Percentiles rank a stretch among this genome's conserved stretches.
These are phyloP conservation scores for Colletotrichum neosansevieriae DNA, from an alignment of 2,329 filamentous ascomycete genomes.

Conservation along the genomic window DNA sequence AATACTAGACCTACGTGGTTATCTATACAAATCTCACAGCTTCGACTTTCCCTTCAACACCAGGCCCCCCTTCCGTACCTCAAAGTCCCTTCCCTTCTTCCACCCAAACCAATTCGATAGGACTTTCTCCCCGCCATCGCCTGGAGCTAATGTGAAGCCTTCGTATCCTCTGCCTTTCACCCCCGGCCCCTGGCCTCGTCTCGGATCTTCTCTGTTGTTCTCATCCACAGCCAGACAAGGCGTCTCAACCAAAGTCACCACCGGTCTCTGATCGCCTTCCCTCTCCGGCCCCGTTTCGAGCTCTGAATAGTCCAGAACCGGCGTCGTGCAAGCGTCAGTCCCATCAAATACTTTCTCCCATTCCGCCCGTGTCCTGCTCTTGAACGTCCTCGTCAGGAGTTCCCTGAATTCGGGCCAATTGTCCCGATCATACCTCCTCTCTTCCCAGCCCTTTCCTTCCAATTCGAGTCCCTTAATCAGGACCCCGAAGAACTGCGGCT, in stretches of 20 bases:
- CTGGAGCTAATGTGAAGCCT: constrained; percentile 70
- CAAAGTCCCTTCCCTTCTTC: constrained; percentile 77
- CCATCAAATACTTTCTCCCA: constrained; percentile 92
- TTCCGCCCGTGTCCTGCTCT: constrained; percentile 75
- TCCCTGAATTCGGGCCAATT: constrained; percentile 77
- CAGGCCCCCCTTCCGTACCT: constrained; percentile 72
- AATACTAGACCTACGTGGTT: not conserved
- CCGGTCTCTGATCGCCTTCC: constrained; percentile 78
- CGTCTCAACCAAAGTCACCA: constrained; percentile 76
- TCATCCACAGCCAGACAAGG: constrained; percentile 74
- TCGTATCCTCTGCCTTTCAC: constrained; percentile 76
- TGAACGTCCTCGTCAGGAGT: constrained; percentile 74
- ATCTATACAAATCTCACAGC: constrained; percentile 44
- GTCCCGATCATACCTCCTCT: constrained; percentile 67
- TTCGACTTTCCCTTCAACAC: constrained; percentile 57
- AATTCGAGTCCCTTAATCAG: constrained; percentile 78
- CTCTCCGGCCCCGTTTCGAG: constrained; percentile 65
- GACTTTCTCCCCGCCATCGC: constrained; percentile 78
- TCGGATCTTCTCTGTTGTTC: constrained; percentile 52
- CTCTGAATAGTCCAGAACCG: constrained; percentile 82
- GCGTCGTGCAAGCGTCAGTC: constrained; percentile 93
- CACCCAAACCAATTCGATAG: constrained; percentile 82
- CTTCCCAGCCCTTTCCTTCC: constrained; percentile 61
- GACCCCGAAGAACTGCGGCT: constrained; percentile 83
- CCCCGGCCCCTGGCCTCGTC: constrained; percentile 73